phyloP scores from a whole-genome alignment of 2,329 filamentous ascomycete genomes.

The Endoconidiophora polonica region DNA sequence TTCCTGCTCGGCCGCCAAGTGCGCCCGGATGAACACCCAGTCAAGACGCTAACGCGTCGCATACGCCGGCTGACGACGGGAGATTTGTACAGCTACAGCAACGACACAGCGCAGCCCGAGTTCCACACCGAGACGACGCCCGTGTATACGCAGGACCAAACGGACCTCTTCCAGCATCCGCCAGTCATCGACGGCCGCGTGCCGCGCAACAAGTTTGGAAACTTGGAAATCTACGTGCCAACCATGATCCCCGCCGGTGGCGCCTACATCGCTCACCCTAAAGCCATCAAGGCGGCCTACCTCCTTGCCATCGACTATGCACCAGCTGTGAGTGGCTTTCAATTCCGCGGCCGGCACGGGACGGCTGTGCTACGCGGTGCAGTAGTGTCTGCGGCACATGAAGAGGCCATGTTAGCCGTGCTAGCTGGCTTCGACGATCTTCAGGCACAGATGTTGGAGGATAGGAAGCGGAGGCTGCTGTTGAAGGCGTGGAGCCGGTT shows the following conservation, averaged over 20 bases:
- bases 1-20: conserved; percentile 74
- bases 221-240: conserved; percentile 82
- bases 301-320: conserved; percentile 71
- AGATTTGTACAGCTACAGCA: too few relatives aligned
- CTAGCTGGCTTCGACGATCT: conserved; percentile 52
- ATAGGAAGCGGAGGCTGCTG: conserved; percentile 57
- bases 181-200: conserved; percentile 59
- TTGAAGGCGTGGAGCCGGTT: conserved; percentile 53
- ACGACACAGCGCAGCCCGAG: conserved; percentile 19
- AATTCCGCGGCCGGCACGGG: conserved; percentile 70
- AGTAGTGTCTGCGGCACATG: conserved; percentile 56
- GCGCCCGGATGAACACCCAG: conserved; percentile 59
- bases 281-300: conserved; percentile 55
- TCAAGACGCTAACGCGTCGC: conserved; percentile 45
- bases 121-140: conserved; percentile 26
- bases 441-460: conserved; percentile 44
- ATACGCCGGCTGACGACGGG: conserved; percentile 16
- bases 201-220: conserved; percentile 84
- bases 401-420: conserved; percentile 54
- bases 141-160: conserved; percentile 46
- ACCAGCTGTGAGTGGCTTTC: conserved; percentile 77
- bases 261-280: conserved; percentile 45
- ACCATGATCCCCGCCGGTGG: conserved; percentile 80
- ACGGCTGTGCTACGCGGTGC: conserved; percentile 68
- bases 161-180: conserved; percentile 57